These are phyloP conservation scores for Teunomyces tritomae DNA, from an alignment of 805 yeast genomes.

Conservation along the genomic window DNA sequence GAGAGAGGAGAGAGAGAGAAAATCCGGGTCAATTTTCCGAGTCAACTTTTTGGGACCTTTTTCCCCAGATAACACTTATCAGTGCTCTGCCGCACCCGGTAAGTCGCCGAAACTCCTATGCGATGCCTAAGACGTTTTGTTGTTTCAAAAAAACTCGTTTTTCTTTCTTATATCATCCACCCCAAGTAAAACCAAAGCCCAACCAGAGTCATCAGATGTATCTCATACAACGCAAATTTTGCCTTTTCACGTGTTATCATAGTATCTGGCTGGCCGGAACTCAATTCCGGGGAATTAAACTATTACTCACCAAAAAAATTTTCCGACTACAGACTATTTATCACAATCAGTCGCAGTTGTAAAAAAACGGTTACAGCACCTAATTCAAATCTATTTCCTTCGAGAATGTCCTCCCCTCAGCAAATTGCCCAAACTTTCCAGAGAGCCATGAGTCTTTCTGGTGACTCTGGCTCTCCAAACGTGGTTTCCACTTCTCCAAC, in stretches of 20 bases:
- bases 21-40: background rate
- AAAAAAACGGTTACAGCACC: background rate
- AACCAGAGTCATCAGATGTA: background rate
- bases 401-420: slow-evolving; percentile 61
- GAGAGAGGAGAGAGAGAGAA: too few species aligned
- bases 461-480: slow-evolving; percentile 48
- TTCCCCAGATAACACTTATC: slow-evolving; percentile 3
- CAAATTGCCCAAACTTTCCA: slow-evolving; percentile 63
- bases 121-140: too few species aligned
- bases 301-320: slow-evolving; percentile 10
- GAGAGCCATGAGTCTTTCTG: slow-evolving; percentile 50
- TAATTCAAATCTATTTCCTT: background rate
- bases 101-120: too few species aligned
- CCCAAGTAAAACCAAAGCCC: background rate
- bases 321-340: slow-evolving; percentile 1
- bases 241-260: slow-evolving; percentile 3
- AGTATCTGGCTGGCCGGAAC: slow-evolving; percentile 1
- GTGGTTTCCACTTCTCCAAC: slow-evolving; percentile 84
- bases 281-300: background rate
- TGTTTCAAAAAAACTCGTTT: background rate
- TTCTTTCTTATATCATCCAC: background rate
- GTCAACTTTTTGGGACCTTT: background rate
- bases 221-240: background rate
- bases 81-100: background rate
- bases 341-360: background rate